Conservation (phyloP, 1,284 basidiomycete genomes). For the Cryptococcus jaspeensis region DNA sequence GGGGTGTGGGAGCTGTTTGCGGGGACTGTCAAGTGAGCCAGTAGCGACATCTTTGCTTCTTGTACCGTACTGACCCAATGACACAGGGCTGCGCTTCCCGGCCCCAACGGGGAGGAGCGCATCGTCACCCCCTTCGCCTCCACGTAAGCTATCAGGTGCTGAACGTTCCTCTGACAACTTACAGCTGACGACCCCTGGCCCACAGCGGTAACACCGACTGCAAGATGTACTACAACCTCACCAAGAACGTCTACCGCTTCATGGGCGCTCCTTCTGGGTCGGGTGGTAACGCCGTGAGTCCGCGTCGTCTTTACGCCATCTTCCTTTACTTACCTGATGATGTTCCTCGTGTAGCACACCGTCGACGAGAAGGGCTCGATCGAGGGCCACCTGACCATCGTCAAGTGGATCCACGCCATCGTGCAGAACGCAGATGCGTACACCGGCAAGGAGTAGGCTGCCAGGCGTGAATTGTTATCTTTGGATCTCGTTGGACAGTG, state of each 20-base stretch:
- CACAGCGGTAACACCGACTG: constrained; percentile 37
- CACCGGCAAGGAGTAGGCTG: constrained; percentile 35
- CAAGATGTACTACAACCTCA: constrained; percentile 51
- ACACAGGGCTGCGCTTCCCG: constrained; percentile 33
- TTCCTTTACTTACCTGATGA: background rate
- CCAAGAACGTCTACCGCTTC: constrained; percentile 47
- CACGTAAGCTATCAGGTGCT: constrained; percentile 19
- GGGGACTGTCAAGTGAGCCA: constrained; percentile 42
- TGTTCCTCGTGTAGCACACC: constrained; percentile 35
- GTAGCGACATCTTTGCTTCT: background rate
- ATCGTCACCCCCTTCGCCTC: constrained; percentile 44
- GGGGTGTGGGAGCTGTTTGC: constrained; percentile 50
- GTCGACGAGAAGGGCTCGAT: constrained; percentile 45
- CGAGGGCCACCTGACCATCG: constrained; percentile 36
- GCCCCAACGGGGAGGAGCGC: constrained; percentile 33
- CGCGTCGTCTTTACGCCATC: background rate
- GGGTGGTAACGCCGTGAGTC: constrained; percentile 26
- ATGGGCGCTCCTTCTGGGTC: constrained; percentile 23
- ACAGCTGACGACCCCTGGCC: background rate
- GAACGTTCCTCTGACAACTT: constrained; percentile 2
- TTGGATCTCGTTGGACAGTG: background rate
- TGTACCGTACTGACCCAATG: background rate
- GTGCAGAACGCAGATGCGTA: constrained; percentile 48
- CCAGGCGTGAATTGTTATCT: background rate
- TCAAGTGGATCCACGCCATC: constrained; percentile 48